phyloP scores from a whole-genome alignment of 345 rosid genomes.

The Murraya koenigii region DNA sequence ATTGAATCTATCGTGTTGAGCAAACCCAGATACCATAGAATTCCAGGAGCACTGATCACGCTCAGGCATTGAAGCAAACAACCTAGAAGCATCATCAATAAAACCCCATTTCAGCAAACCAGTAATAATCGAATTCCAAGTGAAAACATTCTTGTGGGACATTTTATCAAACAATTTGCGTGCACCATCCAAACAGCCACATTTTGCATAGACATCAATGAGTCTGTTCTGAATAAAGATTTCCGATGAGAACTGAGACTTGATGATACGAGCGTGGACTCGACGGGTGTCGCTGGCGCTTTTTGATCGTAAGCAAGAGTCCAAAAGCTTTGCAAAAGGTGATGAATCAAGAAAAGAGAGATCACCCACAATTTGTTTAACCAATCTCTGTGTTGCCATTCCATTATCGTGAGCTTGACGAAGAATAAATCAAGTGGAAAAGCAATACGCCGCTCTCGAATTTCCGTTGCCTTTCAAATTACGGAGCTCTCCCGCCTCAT shows the following conservation, averaged over 20 bases:
- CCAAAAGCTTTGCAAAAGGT: conserved; percentile 65
- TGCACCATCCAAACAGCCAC: conserved; percentile 48
- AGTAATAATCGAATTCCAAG: conserved; percentile 65
- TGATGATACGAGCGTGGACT: conserved; percentile 60
- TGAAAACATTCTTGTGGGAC: conserved; percentile 52
- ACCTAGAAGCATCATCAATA: conserved; percentile 50
- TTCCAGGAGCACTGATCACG: conserved; percentile 88
- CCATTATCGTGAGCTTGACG: conserved; percentile 30
- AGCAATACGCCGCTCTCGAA: neutral
- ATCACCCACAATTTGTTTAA: conserved; percentile 35
- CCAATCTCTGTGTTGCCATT: conserved; percentile 56
- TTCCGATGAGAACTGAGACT: conserved; percentile 44
- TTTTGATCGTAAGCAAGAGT: conserved; percentile 48
- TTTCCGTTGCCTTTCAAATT: neutral
- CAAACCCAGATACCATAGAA: conserved; percentile 69
- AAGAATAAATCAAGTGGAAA: neutral
- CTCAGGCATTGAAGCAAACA: conserved; percentile 51
- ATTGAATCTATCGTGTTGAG: conserved; percentile 53
- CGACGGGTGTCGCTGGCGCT: conserved; percentile 36
- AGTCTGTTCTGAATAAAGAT: conserved; percentile 67
- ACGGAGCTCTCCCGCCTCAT: neutral
- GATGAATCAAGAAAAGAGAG: conserved; percentile 45
- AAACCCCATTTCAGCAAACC: conserved; percentile 48
- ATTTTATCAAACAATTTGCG: conserved; percentile 72
- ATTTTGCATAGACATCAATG: conserved; percentile 59